Percentiles rank a stretch among this genome's conserved stretches.
phyloP scores from a whole-genome alignment of 768 basidiomycete species.

The Cytidiella melzeri region DNA sequence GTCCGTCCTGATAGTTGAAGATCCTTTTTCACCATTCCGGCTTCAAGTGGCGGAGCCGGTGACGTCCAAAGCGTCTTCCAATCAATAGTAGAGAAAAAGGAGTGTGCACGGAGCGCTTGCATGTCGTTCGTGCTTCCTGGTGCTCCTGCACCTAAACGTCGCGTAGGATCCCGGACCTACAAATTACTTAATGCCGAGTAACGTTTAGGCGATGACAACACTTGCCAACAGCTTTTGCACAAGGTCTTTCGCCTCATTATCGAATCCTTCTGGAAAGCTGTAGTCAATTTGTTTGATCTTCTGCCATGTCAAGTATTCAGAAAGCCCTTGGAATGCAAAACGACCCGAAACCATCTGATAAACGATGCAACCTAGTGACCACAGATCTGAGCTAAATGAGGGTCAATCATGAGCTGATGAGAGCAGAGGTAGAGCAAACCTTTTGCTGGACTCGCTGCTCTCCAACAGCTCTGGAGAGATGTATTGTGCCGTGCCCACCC shows the following conservation, averaged over 20 bases:
- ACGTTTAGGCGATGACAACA: slow-evolving; percentile 1
- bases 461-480: slow-evolving; percentile 83
- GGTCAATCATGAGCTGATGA: slow-evolving; percentile 2
- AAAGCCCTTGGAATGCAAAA: slow-evolving; percentile 86
- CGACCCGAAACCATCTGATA: slow-evolving; percentile 90
- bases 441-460: slow-evolving; percentile 64
- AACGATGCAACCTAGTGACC: slow-evolving; percentile 92
- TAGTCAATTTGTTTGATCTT: slow-evolving; percentile 89
- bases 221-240: slow-evolving; percentile 71
- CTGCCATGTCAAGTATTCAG: slow-evolving; percentile 93
- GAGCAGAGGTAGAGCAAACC: slow-evolving; percentile 36
- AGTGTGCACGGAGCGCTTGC: slow-evolving; percentile 49
- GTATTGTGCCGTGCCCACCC: slow-evolving; percentile 89
- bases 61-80: slow-evolving; percentile 66
- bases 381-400: slow-evolving; percentile 74
- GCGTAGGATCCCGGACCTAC: slow-evolving; percentile 50
- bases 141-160: slow-evolving; percentile 54
- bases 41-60: slow-evolving; percentile 50
- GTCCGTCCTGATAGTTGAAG: slow-evolving; percentile 14
- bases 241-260: slow-evolving; percentile 74
- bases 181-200: slow-evolving; percentile 31
- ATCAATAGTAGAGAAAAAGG: slow-evolving; percentile 51
- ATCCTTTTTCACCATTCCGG: slow-evolving; percentile 51
- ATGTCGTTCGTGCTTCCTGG: slow-evolving; percentile 32
- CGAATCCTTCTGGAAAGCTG: slow-evolving; percentile 81